Evolutionary conservation across 257 asterid genomes (phyloP).

Genomic region (Solanum lycopersicoides): DNA sequence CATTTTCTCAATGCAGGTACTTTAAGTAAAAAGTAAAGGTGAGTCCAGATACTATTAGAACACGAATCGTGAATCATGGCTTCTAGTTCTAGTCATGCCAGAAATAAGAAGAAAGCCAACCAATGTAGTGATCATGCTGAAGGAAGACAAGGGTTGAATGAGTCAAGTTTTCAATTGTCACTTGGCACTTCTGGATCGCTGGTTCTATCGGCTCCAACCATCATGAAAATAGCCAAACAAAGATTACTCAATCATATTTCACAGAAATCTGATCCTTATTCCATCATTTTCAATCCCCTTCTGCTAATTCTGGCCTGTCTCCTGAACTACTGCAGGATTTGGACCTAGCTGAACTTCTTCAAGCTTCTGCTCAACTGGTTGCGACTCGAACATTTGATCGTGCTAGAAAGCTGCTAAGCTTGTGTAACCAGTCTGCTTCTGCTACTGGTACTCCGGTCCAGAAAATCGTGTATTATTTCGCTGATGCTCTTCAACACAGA

Average conservation of each 20-base stretch:
- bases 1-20: background rate
- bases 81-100: background rate
- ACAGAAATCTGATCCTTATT: background rate
- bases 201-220: background rate
- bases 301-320: background rate
- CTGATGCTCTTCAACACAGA: constrained; percentile 27
- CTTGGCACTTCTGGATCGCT: background rate
- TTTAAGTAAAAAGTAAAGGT: background rate
- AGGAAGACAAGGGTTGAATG: background rate
- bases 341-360: constrained; percentile 12
- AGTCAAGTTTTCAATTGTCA: background rate
- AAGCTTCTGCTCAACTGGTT: constrained; percentile 14
- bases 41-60: background rate
- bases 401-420: constrained; percentile 13
- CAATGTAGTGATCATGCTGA: background rate
- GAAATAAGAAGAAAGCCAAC: background rate
- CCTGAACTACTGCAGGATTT: constrained; percentile 5
- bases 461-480: constrained; percentile 11
- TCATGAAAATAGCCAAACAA: background rate
- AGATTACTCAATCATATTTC: background rate
- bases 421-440: constrained; percentile 11
- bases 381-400: constrained; percentile 14
- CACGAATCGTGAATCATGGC: background rate
- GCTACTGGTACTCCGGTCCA: constrained; percentile 13
- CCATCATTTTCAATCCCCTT: background rate